Evolutionary conservation across 2,329 filamentous ascomycete genomes (phyloP), one percentile per base, ranked within the genome.

Genomic region (Talaromyces sp.): DNA sequence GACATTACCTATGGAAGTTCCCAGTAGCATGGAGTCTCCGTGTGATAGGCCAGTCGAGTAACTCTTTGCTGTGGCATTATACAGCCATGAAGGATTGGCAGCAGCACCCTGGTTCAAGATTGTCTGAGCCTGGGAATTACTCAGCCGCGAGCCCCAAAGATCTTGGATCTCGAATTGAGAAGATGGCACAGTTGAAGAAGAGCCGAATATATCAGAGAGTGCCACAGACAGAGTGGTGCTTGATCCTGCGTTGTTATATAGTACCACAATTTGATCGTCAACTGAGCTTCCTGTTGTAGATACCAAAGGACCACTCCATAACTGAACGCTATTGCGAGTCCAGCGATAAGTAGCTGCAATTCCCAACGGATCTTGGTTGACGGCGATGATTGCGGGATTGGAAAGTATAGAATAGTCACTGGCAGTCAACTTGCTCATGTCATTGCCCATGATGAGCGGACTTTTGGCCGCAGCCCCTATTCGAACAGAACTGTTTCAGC

Each of bases 301-400:
- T 13, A 50, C 46, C 0, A 55, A 22, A 2, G 40, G 39, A 15
- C 53, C 53, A 36, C 53, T 55, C 53, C 53, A 55, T 15, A 43
- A 22, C 33, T 55, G 53, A 4, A 40, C 33, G 31, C 36, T 46
- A 22, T 41, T 35, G 6, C 9, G 25, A 37, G 28, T 55, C 40
- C 39, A 55, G 2, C 37, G 53, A 10, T 45, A 45, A 4, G 40
- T 41, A 35, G 53, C 40, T 8, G 53, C 40, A 31, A 55, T 3
- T 22, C 53, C 53, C 9, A 48, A n/a, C 6, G 53, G 53, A 19
- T 56, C 53, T 45, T 56, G 41, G 10, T 48, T 56, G 33, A 48
- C 22, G 13, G 60, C 60, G 45, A 63, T 61, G 11, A 63, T 46
- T 3, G 59, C 59, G 11, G 56, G 52, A 19, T 59, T 61, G 28